These are phyloP conservation scores for Zasmidium citrigriseum DNA, from an alignment of 2,329 filamentous ascomycete species.

Conservation along the genomic window DNA sequence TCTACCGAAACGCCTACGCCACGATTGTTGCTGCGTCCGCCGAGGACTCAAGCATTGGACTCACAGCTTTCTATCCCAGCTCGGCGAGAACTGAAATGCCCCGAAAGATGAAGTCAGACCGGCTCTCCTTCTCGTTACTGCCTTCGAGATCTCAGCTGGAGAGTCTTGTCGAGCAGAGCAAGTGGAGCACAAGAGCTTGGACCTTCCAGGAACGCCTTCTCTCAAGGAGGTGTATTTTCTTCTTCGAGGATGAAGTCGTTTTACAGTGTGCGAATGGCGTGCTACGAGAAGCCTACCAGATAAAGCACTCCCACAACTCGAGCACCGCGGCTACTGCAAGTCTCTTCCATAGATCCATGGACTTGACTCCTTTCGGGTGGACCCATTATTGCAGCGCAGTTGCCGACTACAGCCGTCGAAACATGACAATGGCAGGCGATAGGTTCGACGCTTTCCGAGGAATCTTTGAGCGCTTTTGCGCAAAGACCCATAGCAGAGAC, in stretches of 20 bases:
- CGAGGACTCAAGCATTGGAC: neutral
- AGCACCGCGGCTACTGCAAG: neutral
- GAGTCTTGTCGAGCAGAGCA: neutral
- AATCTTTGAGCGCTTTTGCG: neutral
- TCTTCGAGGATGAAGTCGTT: neutral
- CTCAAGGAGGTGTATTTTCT: neutral
- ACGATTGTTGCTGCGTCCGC: neutral
- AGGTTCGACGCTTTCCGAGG: neutral
- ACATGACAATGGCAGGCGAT: neutral
- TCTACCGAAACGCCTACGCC: neutral
- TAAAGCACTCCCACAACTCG: neutral
- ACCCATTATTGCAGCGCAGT: neutral
- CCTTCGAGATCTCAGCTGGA: neutral
- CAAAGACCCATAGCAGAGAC: neutral
- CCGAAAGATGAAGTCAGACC: neutral
- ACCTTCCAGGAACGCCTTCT: neutral
- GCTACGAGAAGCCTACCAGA: neutral
- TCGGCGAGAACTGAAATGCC: neutral
- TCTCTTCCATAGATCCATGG: neutral
- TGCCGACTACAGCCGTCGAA: neutral
- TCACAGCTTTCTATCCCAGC: neutral
- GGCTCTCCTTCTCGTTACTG: neutral
- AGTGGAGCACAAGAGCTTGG: neutral
- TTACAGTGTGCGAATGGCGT: neutral
- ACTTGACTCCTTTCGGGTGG: neutral